Evolutionary conservation across 176 grass and related monocot species (phyloP).

Genomic region (Carex littledalei): DNA sequence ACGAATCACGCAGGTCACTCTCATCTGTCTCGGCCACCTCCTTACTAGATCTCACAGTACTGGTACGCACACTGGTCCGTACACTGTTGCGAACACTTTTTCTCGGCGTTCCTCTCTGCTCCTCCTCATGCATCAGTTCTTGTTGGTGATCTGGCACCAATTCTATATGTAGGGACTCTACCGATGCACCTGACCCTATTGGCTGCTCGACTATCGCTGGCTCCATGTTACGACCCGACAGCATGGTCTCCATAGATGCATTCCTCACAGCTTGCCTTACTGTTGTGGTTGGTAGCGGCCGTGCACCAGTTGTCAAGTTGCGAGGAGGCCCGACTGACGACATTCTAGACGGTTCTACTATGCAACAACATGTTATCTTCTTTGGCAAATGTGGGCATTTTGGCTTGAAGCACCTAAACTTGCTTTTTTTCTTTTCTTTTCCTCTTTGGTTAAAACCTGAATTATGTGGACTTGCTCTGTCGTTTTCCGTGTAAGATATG

Average conservation of each 20-base stretch:
- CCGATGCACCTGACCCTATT: neutral
- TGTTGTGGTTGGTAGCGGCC: neutral
- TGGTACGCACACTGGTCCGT: slow-evolving; percentile 9
- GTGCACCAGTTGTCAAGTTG: neutral
- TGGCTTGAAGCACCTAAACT: slow-evolving; percentile 21
- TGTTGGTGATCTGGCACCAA: slow-evolving; percentile 14
- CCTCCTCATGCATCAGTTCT: slow-evolving; percentile 7
- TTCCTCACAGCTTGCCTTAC: slow-evolving; percentile 15
- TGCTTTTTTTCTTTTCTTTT: slow-evolving; percentile 17
- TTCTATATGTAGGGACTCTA: slow-evolving; percentile 25
- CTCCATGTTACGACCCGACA: slow-evolving; percentile 13
- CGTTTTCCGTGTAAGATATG: neutral
- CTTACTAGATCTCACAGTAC: slow-evolving; percentile 13
- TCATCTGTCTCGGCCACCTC: slow-evolving; percentile 25
- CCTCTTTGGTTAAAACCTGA: neutral
- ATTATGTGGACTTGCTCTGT: neutral
- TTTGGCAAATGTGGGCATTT: slow-evolving; percentile 2
- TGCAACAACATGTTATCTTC: slow-evolving; percentile 24
- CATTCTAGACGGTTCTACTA: slow-evolving; percentile 12
- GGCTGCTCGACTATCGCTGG: neutral
- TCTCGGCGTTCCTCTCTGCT: neutral
- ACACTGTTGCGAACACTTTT: slow-evolving; percentile 18
- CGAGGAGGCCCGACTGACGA: slow-evolving; percentile 9
- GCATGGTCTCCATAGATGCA: slow-evolving; percentile 26
- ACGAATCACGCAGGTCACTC: slow-evolving; percentile 19